Evolutionary conservation across 192 early-diverging fungal species (phyloP).

Genomic region (Coemansia sp.): DNA sequence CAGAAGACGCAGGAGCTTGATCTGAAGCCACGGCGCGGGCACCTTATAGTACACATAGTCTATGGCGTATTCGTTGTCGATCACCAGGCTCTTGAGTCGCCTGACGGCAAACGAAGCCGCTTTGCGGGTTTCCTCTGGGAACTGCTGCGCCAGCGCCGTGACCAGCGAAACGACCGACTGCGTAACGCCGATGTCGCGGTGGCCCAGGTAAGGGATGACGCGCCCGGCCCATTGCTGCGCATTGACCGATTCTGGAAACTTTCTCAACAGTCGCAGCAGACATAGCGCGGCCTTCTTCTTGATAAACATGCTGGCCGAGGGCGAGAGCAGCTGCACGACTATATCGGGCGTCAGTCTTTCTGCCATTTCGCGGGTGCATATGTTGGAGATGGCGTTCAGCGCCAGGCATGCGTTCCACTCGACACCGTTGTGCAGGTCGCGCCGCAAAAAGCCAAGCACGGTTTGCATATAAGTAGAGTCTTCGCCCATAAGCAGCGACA

Average conservation of each 20-base stretch:
- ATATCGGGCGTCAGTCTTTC: slow-evolving; percentile 82
- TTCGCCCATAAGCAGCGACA: slow-evolving; percentile 87
- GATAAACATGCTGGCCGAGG: slow-evolving; percentile 81
- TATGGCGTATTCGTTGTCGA: slow-evolving; percentile 73
- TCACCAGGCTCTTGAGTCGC: slow-evolving; percentile 78
- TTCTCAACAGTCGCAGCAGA: slow-evolving; percentile 81
- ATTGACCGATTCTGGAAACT: slow-evolving; percentile 83
- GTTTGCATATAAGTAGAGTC: slow-evolving; percentile 76
- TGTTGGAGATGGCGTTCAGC: slow-evolving; percentile 95
- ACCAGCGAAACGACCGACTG: slow-evolving; percentile 81
- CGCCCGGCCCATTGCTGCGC: slow-evolving; percentile 84
- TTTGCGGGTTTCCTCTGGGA: slow-evolving; percentile 71
- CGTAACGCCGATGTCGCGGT: slow-evolving; percentile 86
- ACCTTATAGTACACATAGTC: slow-evolving; percentile 99
- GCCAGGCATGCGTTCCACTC: slow-evolving; percentile 90
- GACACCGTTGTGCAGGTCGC: slow-evolving; percentile 83
- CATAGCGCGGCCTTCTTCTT: slow-evolving; percentile 97
- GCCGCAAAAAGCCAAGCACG: slow-evolving; percentile 84
- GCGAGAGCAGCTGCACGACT: slow-evolving; percentile 74
- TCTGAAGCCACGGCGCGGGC: slow-evolving; percentile 96
- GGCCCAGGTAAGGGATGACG: slow-evolving; percentile 79
- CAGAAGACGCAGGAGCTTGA: slow-evolving; percentile 88
- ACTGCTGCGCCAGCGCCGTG: slow-evolving; percentile 86
- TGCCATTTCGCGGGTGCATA: slow-evolving; percentile 89
- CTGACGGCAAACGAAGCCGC: slow-evolving; percentile 76